Conservation (phyloP, 805 yeast species). For the Barnettozyma wickerhamii region DNA sequence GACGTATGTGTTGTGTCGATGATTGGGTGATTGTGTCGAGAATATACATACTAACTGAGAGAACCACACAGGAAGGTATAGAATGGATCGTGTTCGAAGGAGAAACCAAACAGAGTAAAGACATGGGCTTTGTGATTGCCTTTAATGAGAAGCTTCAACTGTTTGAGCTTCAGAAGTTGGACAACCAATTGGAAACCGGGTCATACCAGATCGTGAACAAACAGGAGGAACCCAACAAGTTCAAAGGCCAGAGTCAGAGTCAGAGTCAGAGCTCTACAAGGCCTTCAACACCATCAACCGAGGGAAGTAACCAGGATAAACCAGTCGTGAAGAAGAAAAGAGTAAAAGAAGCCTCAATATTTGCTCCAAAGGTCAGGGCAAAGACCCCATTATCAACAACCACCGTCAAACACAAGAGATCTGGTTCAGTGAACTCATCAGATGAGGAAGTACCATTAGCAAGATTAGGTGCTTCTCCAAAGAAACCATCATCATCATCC, state of each 20-base stretch:
- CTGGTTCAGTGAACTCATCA: conserved; percentile 2
- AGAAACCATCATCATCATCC: background rate
- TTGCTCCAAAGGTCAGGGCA: conserved; percentile 21
- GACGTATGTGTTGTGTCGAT: conserved; percentile 11
- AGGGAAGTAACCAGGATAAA: too few relatives aligned
- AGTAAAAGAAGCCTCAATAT: conserved; percentile 21
- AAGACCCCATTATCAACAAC: conserved; percentile 17
- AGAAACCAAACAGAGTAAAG: conserved; percentile 4
- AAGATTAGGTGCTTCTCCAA: conserved; percentile 8
- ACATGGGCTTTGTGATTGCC: conserved; percentile 21
- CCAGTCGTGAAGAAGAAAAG: conserved; percentile 15
- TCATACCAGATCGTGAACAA: conserved; percentile 1
- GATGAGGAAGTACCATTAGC: conserved; percentile 18
- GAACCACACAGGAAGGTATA: conserved; percentile 2
- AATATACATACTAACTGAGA: too few relatives aligned
- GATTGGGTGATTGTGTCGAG: too few relatives aligned
- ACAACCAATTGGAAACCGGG: conserved; percentile 11
- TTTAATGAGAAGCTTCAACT: conserved; percentile 14
- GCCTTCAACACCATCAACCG: too few relatives aligned
- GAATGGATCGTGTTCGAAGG: conserved; percentile 18
- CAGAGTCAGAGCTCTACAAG: too few relatives aligned
- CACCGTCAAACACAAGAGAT: conserved; percentile 8
- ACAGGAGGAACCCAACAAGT: background rate
- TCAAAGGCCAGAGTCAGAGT: background rate
- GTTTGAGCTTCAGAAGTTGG: conserved; percentile 19